phyloP scores from a whole-genome alignment of 2,329 filamentous ascomycete genomes.

The Stylonectria norvegica region DNA sequence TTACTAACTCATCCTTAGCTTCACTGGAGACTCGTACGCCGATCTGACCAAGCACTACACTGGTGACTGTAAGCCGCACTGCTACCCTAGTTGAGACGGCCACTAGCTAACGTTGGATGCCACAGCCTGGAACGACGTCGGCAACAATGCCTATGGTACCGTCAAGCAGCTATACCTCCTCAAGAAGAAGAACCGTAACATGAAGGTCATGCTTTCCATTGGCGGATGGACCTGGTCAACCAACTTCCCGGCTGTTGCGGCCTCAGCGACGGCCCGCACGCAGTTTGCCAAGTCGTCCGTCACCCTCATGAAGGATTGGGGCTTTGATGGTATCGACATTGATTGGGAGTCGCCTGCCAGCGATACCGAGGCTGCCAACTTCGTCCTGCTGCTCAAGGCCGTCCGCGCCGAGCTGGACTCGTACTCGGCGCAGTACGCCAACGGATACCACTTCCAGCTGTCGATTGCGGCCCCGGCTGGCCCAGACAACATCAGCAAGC shows the following conservation, averaged over 20 bases:
- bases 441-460: constrained; percentile 50
- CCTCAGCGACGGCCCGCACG: constrained; percentile 57
- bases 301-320: constrained; percentile 67
- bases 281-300: constrained; percentile 70
- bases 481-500: constrained; percentile 44
- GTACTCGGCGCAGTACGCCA: constrained; percentile 43
- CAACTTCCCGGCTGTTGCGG: constrained; percentile 68
- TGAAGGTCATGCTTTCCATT: constrained; percentile 77
- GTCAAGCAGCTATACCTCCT: constrained; percentile 75
- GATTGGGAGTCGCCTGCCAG: constrained; percentile 40
- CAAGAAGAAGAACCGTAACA: constrained; percentile 72
- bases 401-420: constrained; percentile 46
- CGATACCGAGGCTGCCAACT: constrained; percentile 40
- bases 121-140: constrained; percentile 55
- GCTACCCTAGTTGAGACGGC: too few relatives aligned
- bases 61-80: constrained; percentile 52
- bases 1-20: constrained; percentile 34
- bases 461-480: constrained; percentile 53
- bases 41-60: constrained; percentile 72
- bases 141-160: constrained; percentile 76
- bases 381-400: constrained; percentile 43
- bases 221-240: constrained; percentile 82
- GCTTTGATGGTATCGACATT: constrained; percentile 51
- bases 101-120: background rate
- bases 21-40: constrained; percentile 65